These are phyloP conservation scores for Prototheca stagnorum DNA, from an alignment of 163 green algal genomes.

Conservation along the genomic window DNA sequence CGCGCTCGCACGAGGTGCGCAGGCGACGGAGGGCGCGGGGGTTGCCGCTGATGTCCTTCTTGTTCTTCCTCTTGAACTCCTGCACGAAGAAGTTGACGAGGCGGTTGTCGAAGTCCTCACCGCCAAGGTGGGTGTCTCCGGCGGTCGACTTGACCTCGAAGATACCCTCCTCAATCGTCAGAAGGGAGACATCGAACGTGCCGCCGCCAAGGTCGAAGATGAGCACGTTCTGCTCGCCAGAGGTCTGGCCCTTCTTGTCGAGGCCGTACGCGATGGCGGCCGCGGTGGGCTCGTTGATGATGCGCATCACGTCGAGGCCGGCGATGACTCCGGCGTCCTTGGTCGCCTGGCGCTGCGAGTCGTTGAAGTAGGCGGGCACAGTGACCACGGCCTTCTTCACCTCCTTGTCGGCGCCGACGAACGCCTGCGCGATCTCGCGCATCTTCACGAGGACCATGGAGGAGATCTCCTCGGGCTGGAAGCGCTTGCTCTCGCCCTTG, in stretches of 20 bases:
- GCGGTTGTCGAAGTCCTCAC: constrained; percentile 93
- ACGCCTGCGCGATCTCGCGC: constrained; percentile 59
- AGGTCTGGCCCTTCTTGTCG: constrained; percentile 59
- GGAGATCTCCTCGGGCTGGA: constrained; percentile 44
- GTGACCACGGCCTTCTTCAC: constrained; percentile 80
- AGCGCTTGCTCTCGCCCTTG: constrained; percentile 67
- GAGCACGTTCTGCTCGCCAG: constrained; percentile 75
- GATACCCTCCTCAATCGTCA: constrained; percentile 93
- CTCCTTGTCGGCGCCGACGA: constrained; percentile 14
- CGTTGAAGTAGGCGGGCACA: constrained; percentile 93
- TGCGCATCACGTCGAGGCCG: constrained; percentile 72
- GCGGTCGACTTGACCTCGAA: constrained; percentile 96
- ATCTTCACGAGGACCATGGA: constrained; percentile 80
- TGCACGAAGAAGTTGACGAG: constrained; percentile 69
- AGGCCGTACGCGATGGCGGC: constrained; percentile 85
- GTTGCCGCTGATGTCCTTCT: constrained; percentile 92
- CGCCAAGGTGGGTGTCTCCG: constrained; percentile 90
- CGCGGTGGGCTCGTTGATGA: constrained; percentile 91
- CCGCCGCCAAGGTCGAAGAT: constrained; percentile 96
- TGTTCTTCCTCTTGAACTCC: constrained; percentile 95
- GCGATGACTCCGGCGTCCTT: constrained; percentile 72
- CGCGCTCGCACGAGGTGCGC: constrained; percentile 81
- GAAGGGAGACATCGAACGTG: constrained; percentile 91
- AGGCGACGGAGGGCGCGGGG: constrained; percentile 74
- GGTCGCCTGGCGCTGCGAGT: constrained; percentile 76